phyloP scores from a whole-genome alignment of 441 rosid species.

The Cnidoscolus chayamansa region DNA sequence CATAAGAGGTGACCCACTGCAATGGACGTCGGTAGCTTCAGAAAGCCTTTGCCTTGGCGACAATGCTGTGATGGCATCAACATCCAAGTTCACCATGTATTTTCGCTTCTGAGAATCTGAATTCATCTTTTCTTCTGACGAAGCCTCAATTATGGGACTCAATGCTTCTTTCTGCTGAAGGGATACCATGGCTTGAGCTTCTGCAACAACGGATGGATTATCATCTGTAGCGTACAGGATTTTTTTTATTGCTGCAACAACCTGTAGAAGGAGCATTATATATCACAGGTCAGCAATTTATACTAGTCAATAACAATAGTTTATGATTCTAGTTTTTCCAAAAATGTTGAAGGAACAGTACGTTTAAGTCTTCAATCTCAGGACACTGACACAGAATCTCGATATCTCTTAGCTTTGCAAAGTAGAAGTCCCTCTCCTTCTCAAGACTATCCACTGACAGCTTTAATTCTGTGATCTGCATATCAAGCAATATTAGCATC shows the following conservation, averaged over 20 bases:
- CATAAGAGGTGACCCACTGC: conserved; percentile 86
- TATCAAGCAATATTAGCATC: conserved; percentile 20
- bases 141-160: conserved; percentile 66
- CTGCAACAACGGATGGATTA: conserved; percentile 56
- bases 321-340: background rate
- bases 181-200: conserved; percentile 64
- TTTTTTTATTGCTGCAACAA: conserved; percentile 72
- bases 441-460: conserved; percentile 89
- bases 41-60: conserved; percentile 87
- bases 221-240: conserved; percentile 79
- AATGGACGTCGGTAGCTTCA: conserved; percentile 84
- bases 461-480: conserved; percentile 88
- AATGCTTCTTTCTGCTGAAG: conserved; percentile 39
- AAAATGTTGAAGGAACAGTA: conserved; percentile 21
- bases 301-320: background rate
- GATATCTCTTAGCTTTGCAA: conserved; percentile 79
- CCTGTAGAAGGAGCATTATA: conserved; percentile 38
- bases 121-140: conserved; percentile 60
- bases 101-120: conserved; percentile 72
- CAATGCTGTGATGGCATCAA: conserved; percentile 58
- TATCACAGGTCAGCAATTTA: background rate
- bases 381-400: conserved; percentile 83
- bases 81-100: conserved; percentile 59
- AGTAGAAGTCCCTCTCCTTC: conserved; percentile 95
- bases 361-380: conserved; percentile 60